Evolutionary conservation across 208 protist species (phyloP).

Genomic region (Trypanosoma avium): DNA sequence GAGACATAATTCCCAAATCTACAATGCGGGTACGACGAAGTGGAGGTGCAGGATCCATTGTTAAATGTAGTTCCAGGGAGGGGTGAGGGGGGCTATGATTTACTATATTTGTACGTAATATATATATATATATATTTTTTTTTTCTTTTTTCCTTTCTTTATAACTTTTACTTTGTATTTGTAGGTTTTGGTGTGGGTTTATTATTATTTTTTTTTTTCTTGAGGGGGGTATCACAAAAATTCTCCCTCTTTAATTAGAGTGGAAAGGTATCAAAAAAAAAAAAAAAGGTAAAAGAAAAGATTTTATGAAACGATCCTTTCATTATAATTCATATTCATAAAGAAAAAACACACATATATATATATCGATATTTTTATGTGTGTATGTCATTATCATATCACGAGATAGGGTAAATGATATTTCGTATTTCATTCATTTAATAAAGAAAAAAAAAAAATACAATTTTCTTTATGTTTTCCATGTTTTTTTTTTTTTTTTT

Average conservation of each 20-base stretch:
- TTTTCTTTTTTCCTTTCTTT: background rate
- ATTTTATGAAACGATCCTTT: background rate
- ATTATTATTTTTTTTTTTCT: background rate
- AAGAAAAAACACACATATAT: no score
- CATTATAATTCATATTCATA: no score
- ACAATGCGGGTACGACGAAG: constrained; percentile 48
- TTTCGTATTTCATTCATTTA: no score
- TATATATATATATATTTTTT: background rate
- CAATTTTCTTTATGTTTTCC: no score
- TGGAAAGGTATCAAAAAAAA: constrained; percentile 26
- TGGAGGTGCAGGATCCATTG: background rate
- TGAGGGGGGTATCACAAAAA: no score
- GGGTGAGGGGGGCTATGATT: background rate
- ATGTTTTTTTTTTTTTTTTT: background rate
- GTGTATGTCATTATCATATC: no score
- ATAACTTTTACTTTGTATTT: no score
- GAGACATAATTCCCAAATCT: constrained; percentile 47
- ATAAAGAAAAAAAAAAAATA: no score
- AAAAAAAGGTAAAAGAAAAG: constrained; percentile 15
- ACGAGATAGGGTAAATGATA: no score
- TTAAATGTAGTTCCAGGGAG: background rate
- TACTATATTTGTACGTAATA: no score
- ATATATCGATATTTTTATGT: no score
- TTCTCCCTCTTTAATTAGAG: constrained; percentile 1
- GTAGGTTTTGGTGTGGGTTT: background rate